These are phyloP conservation scores for Pseudonitzschia multiseries DNA, from an alignment of 108 stramenopile genomes.

Conservation along the genomic window DNA sequence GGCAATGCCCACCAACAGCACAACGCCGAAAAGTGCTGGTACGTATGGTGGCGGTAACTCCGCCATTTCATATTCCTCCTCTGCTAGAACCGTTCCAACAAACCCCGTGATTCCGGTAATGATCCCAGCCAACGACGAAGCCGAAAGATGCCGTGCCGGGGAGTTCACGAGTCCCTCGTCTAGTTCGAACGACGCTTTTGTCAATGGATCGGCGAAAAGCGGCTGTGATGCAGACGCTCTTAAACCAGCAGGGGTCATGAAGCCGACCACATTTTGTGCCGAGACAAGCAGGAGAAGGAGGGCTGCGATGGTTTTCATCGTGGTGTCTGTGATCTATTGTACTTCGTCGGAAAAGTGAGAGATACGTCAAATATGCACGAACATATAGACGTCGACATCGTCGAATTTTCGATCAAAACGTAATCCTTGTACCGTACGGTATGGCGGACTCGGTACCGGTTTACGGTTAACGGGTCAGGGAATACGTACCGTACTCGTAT, in stretches of 20 bases:
- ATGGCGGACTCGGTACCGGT: no score
- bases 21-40: conserved; percentile 73
- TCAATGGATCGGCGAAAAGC: background rate
- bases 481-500: no score
- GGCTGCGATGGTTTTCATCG: conserved; percentile 10
- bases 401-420: background rate
- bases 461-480: no score
- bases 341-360: no score
- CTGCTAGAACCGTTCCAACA: conserved; percentile 16
- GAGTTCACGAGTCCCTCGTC: background rate
- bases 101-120: conserved; percentile 20
- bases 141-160: background rate
- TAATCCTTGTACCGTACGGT: no score
- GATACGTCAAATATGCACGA: no score
- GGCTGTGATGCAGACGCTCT: background rate
- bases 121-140: conserved; percentile 13
- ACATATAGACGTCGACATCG: no score
- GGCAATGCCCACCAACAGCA: conserved; percentile 77
- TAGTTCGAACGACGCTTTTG: background rate
- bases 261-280: background rate
- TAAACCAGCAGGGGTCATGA: background rate
- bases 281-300: background rate
- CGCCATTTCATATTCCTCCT: conserved; percentile 31
- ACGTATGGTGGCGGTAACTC: conserved; percentile 39
- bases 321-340: background rate